Percentiles rank a stretch among this genome's conserved stretches.
These are phyloP conservation scores for Chloranthus sessilifolius DNA, from an alignment of 164 flowering plant genomes.

Conservation along the genomic window DNA sequence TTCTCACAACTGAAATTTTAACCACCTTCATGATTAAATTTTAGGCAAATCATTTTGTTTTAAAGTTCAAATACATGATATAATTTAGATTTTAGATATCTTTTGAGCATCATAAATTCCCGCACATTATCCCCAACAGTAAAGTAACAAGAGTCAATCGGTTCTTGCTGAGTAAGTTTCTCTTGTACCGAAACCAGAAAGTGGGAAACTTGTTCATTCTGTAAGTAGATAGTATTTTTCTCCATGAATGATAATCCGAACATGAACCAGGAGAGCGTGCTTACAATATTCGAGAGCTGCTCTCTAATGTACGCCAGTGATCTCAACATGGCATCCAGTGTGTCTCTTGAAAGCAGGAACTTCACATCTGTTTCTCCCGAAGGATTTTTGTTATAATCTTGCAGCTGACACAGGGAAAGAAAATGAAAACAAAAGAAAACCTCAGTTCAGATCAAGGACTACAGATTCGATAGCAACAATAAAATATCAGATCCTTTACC, in stretches of 20 bases:
- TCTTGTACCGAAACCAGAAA: too few relatives aligned
- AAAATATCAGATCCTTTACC: too few relatives aligned
- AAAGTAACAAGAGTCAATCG: too few relatives aligned
- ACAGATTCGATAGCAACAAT: too few relatives aligned
- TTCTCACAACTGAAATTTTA: too few relatives aligned
- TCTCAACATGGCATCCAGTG: constrained; percentile 76
- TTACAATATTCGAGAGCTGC: constrained; percentile 63
- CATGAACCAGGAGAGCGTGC: constrained; percentile 11
- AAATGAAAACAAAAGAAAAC: not conserved
- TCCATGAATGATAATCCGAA: not conserved
- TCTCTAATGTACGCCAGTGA: constrained; percentile 78
- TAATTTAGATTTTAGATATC: too few relatives aligned
- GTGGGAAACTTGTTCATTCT: constrained; percentile 5
- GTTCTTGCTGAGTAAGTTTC: too few relatives aligned
- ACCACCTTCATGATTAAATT: too few relatives aligned
- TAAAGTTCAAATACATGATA: too few relatives aligned
- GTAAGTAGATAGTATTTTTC: constrained; percentile 6
- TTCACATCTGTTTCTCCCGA: constrained; percentile 68
- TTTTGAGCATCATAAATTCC: too few relatives aligned
- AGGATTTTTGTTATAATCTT: constrained; percentile 64
- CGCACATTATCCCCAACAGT: too few relatives aligned
- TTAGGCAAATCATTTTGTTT: too few relatives aligned
- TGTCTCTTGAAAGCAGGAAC: constrained; percentile 63
- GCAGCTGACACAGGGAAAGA: constrained; percentile 38
- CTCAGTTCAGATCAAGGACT: not conserved